Conservation (phyloP, 2,329 filamentous ascomycete genomes). For the Dothideomycetes sp. region DNA sequence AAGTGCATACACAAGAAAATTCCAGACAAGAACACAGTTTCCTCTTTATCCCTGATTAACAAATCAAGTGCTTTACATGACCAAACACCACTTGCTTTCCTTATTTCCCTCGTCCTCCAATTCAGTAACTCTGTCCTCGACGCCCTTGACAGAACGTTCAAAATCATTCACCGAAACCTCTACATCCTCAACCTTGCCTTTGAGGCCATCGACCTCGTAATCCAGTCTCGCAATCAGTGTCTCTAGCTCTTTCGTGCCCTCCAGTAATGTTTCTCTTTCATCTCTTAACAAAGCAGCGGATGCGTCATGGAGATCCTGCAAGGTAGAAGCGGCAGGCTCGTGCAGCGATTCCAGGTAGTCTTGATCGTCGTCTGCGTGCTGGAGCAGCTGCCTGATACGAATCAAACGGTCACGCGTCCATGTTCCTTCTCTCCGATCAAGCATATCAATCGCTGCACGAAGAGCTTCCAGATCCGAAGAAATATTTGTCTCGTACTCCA, state of each 20-base stretch:
- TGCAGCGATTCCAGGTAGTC: constrained; percentile 60
- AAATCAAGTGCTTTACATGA: too few species aligned
- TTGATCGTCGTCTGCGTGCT: constrained; percentile 52
- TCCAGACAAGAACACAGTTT: too few species aligned
- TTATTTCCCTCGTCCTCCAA: constrained; percentile 44
- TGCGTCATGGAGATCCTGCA: constrained; percentile 56
- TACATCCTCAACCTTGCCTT: constrained; percentile 74
- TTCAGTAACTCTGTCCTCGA: constrained; percentile 40
- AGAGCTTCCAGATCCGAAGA: constrained; percentile 27
- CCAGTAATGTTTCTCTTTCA: constrained; percentile 59
- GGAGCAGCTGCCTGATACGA: constrained; percentile 51
- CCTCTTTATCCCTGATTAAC: too few species aligned
- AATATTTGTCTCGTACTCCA: constrained; percentile 4
- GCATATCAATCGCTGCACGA: constrained; percentile 42
- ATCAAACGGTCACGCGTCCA: constrained; percentile 55
- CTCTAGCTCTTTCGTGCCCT: constrained; percentile 70
- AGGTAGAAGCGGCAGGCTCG: constrained; percentile 59
- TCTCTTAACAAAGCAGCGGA: constrained; percentile 60
- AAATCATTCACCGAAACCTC: constrained; percentile 75
- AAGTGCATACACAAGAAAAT: too few species aligned
- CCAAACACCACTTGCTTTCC: constrained; percentile 22
- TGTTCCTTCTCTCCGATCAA: constrained; percentile 46
- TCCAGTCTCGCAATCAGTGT: constrained; percentile 75
- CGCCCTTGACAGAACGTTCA: constrained; percentile 58
- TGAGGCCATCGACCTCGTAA: constrained; percentile 78